phyloP scores from a whole-genome alignment of 1,139 yeast genomes.

The Candida freyschussii region DNA sequence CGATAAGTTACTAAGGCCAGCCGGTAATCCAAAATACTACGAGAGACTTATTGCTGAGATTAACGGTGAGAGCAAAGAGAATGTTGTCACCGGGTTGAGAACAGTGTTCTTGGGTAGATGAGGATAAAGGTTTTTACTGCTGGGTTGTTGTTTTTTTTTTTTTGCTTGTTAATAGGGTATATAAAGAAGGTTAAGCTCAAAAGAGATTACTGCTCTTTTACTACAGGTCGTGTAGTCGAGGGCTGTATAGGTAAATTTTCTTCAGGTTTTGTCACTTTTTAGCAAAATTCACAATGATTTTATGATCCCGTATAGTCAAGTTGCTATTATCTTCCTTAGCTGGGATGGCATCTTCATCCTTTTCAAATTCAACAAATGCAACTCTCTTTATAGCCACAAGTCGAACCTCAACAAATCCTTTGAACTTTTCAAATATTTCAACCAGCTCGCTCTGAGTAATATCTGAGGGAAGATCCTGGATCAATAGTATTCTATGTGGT shows the following conservation, averaged over 20 bases:
- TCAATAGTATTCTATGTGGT: slow-evolving; percentile 65
- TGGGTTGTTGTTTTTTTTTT: too few relatives aligned
- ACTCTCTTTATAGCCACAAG: slow-evolving; percentile 62
- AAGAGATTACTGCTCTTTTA: too few relatives aligned
- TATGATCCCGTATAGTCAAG: slow-evolving; percentile 32
- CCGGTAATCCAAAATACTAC: slow-evolving; percentile 81
- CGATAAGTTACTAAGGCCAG: slow-evolving; percentile 65
- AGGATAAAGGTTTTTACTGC: not conserved
- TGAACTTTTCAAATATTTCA: slow-evolving; percentile 40
- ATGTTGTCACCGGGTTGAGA: slow-evolving; percentile 56
- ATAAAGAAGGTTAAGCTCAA: too few relatives aligned
- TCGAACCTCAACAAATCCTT: slow-evolving; percentile 64
- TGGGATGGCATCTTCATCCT: slow-evolving; percentile 43
- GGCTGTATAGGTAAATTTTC: too few relatives aligned
- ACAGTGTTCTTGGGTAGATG: slow-evolving; percentile 66
- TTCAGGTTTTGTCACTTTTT: slow-evolving; percentile 39
- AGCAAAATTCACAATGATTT: slow-evolving; percentile 44
- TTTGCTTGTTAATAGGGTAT: too few relatives aligned
- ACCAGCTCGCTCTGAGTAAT: slow-evolving; percentile 39
- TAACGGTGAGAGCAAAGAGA: slow-evolving; percentile 69
- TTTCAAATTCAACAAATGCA: slow-evolving; percentile 77
- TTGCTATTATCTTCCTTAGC: slow-evolving; percentile 37
- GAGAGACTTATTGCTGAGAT: slow-evolving; percentile 65
- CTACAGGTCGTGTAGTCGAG: too few relatives aligned
- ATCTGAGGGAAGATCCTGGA: slow-evolving; percentile 59